Base-by-base conservation (phyloP, 139 green algal species). In the Chlorella sp. region DNA sequence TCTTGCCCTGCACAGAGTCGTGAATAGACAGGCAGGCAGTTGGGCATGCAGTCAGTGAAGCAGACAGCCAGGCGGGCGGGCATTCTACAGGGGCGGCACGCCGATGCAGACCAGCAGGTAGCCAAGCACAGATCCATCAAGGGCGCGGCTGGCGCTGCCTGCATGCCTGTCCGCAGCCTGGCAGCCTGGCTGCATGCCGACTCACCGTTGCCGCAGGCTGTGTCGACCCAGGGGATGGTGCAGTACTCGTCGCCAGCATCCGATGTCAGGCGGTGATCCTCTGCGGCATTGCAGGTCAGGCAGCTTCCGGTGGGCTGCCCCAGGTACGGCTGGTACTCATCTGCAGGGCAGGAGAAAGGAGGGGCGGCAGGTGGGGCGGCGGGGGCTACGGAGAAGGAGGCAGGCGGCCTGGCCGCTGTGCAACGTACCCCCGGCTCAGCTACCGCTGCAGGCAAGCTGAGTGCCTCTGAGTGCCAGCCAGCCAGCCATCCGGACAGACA, bases 261-360 rank as follows among this genome's bases (percentile, higher is more conserved):
- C 5, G 84, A 80, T 16, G 84, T 88, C 39, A 48, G 66, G 39
- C 84, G 83, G 7, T 64, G 83, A 37, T 68, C 64, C 0, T 64
- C 66, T 16, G 83, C 15, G 30, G 84, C 39, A 16, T 80, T 81
- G 84, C 84, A 88, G 11, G 36, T n/a, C 40, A 81, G 40, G 68
- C 84, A 88, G 39, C 39, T 40, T 42, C 42, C 48, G 16, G 64
- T 19, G 9, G 66, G n/a, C 82, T 86, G 82, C 2, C 84, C 84
- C 22, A 88, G 66, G 66, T 81, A 81, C 24, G 84, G 84, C 39
- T 88, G 84, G 68, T 66, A 88, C 36, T 88, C 5, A 39, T 81
- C 84, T 88, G 84, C 61, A 39, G 36, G 80, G 12, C 22, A 1
- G 9, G n/a, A n/a, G 48, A 1, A 21, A 75, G 53, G 40, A 60